Conservation (phyloP, 2,329 filamentous ascomycete genomes). For the Neonectria sp. region DNA sequence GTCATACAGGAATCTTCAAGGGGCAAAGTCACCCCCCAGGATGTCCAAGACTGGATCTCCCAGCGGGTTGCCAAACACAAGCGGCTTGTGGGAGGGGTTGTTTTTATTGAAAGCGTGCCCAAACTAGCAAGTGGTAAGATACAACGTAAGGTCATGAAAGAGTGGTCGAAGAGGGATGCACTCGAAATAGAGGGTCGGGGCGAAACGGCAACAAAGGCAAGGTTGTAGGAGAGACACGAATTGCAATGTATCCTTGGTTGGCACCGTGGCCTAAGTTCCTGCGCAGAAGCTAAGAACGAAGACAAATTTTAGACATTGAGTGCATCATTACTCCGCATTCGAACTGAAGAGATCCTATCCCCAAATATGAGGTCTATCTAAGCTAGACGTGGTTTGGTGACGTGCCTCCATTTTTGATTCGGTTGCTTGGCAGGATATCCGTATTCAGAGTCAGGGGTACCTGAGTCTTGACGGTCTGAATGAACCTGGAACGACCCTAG, state of each 20-base stretch:
- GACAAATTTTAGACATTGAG: not conserved
- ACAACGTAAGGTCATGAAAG: conserved; percentile 67
- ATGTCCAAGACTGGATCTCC: conserved; percentile 66
- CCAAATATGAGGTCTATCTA: not conserved
- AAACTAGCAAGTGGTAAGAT: conserved; percentile 73
- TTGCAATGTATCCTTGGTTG: not conserved
- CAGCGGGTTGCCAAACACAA: conserved; percentile 67
- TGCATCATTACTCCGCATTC: not conserved
- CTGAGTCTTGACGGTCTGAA: not conserved
- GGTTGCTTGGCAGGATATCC: not conserved
- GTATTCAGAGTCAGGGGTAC: not conserved
- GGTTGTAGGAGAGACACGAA: conserved; percentile 5
- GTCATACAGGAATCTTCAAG: conserved; percentile 62
- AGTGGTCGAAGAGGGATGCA: conserved; percentile 70
- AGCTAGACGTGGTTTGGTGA: no score
- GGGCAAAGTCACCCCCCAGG: conserved; percentile 62
- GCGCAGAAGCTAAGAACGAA: not conserved
- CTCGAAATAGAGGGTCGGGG: conserved; percentile 46
- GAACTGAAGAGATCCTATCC: not conserved
- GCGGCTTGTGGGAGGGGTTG: conserved; percentile 64
- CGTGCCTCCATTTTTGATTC: not conserved
- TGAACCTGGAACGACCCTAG: not conserved
- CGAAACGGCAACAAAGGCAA: conserved; percentile 10
- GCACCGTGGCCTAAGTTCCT: not conserved
- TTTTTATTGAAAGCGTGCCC: conserved; percentile 70